These are phyloP conservation scores for Aspergillus pseudoviridinutans DNA, from an alignment of 2,329 filamentous ascomycete genomes.

Conservation along the genomic window DNA sequence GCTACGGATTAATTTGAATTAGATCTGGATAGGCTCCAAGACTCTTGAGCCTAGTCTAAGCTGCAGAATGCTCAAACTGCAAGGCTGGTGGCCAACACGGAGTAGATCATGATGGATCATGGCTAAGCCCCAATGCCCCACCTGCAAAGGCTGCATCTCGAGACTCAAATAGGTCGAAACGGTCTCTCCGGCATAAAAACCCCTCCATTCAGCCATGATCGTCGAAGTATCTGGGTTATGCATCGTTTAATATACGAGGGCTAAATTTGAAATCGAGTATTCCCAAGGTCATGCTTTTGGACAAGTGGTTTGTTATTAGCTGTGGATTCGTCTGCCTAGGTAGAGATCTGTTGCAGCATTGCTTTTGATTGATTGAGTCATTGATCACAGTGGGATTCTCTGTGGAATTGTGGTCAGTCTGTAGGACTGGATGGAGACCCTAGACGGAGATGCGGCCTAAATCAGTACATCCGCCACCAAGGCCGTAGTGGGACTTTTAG, in stretches of 20 bases:
- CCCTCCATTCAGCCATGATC: neutral
- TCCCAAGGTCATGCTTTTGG: neutral
- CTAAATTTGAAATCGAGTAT: neutral
- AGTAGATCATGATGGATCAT: conserved; percentile 13
- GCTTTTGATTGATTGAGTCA: neutral
- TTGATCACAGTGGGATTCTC: neutral
- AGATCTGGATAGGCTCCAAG: neutral
- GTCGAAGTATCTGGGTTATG: neutral
- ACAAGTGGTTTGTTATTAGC: neutral
- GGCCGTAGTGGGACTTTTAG: neutral
- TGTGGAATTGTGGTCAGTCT: neutral
- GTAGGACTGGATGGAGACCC: neutral
- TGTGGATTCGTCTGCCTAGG: neutral
- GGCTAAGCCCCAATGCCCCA: conserved; percentile 33
- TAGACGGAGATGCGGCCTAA: neutral
- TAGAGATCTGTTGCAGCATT: neutral
- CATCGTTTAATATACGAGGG: neutral
- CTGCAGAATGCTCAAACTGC: neutral
- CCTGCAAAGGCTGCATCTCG: conserved; percentile 1
- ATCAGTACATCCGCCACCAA: neutral
- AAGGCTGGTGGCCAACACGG: neutral
- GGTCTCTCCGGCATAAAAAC: neutral
- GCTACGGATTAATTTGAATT: neutral
- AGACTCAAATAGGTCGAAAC: neutral
- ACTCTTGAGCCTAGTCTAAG: neutral